These are phyloP conservation scores for Nicotiana obtusifolia DNA, from an alignment of 257 asterid genomes.

Conservation along the genomic window DNA sequence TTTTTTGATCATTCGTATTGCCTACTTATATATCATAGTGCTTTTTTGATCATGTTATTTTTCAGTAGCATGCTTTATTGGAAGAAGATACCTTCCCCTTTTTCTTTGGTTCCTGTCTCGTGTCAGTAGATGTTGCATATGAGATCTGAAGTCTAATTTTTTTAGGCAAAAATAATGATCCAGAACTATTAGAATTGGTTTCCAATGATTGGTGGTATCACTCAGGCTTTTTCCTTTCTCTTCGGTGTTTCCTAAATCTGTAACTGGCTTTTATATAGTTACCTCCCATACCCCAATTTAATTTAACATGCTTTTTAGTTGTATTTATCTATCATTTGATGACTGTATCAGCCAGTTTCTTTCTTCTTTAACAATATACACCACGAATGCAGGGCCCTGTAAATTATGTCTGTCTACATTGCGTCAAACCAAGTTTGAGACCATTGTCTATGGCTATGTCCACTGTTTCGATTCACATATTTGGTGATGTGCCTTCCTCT, in stretches of 20 bases:
- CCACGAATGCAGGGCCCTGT: constrained; percentile 69
- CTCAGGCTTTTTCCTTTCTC: background rate
- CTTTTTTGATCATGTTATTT: background rate
- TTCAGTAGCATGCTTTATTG: background rate
- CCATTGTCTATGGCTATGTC: constrained; percentile 91
- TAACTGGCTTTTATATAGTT: background rate
- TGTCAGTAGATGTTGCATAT: background rate
- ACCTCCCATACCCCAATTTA: background rate
- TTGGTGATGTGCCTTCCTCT: constrained; percentile 93
- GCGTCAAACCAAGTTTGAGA: constrained; percentile 80
- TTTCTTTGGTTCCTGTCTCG: background rate
- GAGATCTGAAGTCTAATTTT: background rate
- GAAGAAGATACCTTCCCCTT: background rate
- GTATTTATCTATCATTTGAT: background rate
- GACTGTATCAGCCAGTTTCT: background rate
- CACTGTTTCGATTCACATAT: constrained; percentile 71
- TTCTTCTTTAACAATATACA: background rate
- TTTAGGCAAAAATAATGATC: background rate
- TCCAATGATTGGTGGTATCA: background rate
- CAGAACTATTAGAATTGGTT: background rate
- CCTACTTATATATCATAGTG: background rate
- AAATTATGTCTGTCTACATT: constrained; percentile 78
- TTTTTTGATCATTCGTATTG: background rate
- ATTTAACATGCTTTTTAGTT: background rate
- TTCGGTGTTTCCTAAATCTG: background rate